Evolutionary conservation across 805 yeast genomes (phyloP), one percentile per base, ranked within the genome.

Genomic region (Diddensiella santjacobensis): DNA sequence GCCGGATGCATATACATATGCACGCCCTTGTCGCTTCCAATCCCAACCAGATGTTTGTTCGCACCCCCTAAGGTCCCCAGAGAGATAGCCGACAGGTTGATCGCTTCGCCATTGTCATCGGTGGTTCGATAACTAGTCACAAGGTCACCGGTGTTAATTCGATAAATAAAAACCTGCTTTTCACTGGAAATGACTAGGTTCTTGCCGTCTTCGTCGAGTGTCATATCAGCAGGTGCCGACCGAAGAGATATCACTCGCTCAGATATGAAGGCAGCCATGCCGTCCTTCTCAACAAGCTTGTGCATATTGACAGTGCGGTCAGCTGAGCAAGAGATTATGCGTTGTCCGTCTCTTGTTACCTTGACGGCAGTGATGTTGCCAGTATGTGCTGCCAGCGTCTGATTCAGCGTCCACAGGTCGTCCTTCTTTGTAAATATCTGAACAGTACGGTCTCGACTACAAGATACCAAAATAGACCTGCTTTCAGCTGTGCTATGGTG

Each of bases 261-360:
- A 40, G 69, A 72, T 35, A 41, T 30, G 64, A 45, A 67, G 52
- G 19, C 46, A 47, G 44, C 29, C 47, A 22, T 51, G 2, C 56
- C 62, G 13, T 58, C 62, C 2, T 56, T 63, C 10, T 55, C 24
- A 13, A 62, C 56, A 22, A 74, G 57, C 40, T 63, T 67, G 61
- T 81, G 85, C 3, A 81, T 61, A 0, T 84, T 74, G 0, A 83
- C 59, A 0, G 83, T 76, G 51, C 87, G 65, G 61, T 83, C 88
- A 1, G 81, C 71, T 0, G 88, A 81, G 40, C 82, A 74, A 1
- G 79, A 80, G 47, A 70, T 71, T 2, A 82, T 57, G 45, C 64
- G 58, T 3, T 58, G 54, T 13, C 66, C 63, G 24, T 58, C 47
- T 6, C 55, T 49, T 3, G 55, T 42, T 39, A 64, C 67, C 2